These are phyloP conservation scores for Arthonia radiata DNA, from an alignment of 495 filamentous ascomycete species.

Conservation along the genomic window DNA sequence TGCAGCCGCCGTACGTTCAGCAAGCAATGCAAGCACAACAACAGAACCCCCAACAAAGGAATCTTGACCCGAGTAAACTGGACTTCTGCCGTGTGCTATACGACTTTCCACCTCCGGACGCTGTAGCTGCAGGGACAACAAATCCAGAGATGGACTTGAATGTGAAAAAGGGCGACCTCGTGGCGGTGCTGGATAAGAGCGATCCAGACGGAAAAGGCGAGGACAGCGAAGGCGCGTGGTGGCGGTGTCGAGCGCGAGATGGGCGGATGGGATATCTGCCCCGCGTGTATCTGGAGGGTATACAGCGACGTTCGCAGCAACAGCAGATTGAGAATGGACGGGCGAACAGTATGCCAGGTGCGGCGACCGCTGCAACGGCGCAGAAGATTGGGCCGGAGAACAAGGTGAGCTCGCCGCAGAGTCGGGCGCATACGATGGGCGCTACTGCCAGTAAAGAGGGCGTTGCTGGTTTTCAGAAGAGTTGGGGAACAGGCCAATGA, in stretches of 20 bases:
- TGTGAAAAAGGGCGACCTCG: constrained; percentile 85
- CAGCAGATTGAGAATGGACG: too few species aligned
- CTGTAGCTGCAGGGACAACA: constrained; percentile 19
- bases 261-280: constrained; percentile 80
- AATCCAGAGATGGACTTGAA: constrained; percentile 57
- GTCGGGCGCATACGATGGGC: too few species aligned
- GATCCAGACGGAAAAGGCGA: constrained; percentile 79
- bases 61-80: constrained; percentile 63
- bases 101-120: constrained; percentile 63
- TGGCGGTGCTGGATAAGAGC: constrained; percentile 77
- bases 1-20: too few species aligned
- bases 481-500: too few species aligned
- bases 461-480: too few species aligned
- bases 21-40: too few species aligned
- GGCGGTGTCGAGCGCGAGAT: constrained; percentile 83
- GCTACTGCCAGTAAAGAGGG: too few species aligned
- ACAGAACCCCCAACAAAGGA: too few species aligned
- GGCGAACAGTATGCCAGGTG: too few species aligned
- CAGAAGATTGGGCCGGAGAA: too few species aligned
- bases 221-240: constrained; percentile 40
- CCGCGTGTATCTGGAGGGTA: constrained; percentile 63
- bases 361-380: too few species aligned
- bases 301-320: constrained; percentile 38
- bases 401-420: too few species aligned
- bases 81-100: constrained; percentile 89